Evolutionary conservation across 257 asterid species (phyloP).

Genomic region (Vinca minor): DNA sequence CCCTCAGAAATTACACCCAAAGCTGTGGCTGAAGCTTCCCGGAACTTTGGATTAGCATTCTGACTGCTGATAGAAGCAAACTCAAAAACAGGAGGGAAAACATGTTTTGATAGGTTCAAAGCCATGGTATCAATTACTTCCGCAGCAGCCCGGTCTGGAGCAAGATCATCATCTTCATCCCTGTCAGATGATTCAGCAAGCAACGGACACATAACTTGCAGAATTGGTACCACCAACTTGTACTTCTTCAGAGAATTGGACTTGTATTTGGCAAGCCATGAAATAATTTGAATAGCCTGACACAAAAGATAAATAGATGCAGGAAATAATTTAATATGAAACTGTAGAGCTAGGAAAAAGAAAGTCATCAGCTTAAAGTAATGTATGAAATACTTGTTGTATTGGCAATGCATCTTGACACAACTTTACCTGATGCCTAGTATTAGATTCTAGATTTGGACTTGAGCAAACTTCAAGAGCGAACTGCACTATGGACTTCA

Average conservation of each 20-base stretch:
- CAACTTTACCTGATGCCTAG: slow-evolving; percentile 84
- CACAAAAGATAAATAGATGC: neutral
- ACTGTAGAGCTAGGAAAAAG: neutral
- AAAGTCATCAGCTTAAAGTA: neutral
- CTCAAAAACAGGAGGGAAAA: slow-evolving; percentile 90
- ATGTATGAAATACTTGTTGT: neutral
- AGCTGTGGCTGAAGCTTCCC: slow-evolving; percentile 96
- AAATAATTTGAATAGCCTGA: slow-evolving; percentile 96
- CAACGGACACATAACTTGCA: slow-evolving; percentile 92
- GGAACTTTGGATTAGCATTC: slow-evolving; percentile 79
- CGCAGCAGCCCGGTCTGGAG: slow-evolving; percentile 97
- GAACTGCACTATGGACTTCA: slow-evolving; percentile 85
- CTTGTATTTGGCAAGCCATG: slow-evolving; percentile 94
- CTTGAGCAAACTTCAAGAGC: slow-evolving; percentile 95
- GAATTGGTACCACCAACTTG: slow-evolving; percentile 87
- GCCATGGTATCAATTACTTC: slow-evolving; percentile 99
- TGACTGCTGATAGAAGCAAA: slow-evolving; percentile 86
- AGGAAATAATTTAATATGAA: slow-evolving; percentile 5
- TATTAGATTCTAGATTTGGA: slow-evolving; percentile 64
- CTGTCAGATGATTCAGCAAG: slow-evolving; percentile 72
- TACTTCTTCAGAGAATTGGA: slow-evolving; percentile 85
- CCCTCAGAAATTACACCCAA: slow-evolving; percentile 95
- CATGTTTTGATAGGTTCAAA: slow-evolving; percentile 68
- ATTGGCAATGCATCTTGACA: neutral
- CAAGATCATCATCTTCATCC: slow-evolving; percentile 87